These are phyloP conservation scores for Colletotrichum simmondsii DNA, from an alignment of 2,329 filamentous ascomycete genomes.

Conservation along the genomic window DNA sequence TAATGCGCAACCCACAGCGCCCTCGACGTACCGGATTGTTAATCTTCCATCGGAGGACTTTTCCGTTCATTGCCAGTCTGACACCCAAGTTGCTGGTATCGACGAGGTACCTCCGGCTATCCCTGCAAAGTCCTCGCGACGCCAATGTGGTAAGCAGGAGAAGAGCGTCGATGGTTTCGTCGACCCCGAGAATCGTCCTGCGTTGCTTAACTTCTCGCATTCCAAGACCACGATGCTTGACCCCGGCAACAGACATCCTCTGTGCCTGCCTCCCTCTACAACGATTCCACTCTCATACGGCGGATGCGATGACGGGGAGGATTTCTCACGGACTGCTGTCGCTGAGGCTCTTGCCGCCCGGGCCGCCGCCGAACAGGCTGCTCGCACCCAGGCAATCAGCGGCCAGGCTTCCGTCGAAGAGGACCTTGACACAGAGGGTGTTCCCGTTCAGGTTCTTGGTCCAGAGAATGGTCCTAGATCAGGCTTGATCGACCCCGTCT, in stretches of 20 bases:
- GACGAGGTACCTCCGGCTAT: conserved; percentile 7
- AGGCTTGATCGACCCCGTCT: conserved; percentile 33
- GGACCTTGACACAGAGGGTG: background rate
- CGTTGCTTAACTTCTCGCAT: conserved; percentile 1
- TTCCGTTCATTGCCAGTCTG: background rate
- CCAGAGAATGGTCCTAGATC: background rate
- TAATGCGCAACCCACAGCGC: background rate
- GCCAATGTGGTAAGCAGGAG: background rate
- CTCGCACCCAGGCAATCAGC: too few species aligned
- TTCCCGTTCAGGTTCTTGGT: background rate
- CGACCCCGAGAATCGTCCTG: background rate
- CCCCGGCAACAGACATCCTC: conserved; percentile 3
- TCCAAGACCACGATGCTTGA: conserved; percentile 28
- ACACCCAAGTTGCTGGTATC: background rate
- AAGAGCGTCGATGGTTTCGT: background rate
- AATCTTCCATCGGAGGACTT: background rate
- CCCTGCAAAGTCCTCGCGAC: conserved; percentile 32
- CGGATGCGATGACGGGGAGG: background rate
- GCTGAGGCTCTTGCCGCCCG: too few species aligned
- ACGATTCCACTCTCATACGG: conserved; percentile 17
- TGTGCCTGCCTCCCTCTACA: conserved; percentile 13
- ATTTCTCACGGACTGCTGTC: too few species aligned
- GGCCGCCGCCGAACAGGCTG: background rate
- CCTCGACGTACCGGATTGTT: background rate
- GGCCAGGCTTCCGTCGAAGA: too few species aligned